A percentile compares a stretch with the other conserved stretches of the same genome.
Conservation (phyloP, 176 grass and related monocot genomes). For the Miscanthus lutarioriparius region DNA sequence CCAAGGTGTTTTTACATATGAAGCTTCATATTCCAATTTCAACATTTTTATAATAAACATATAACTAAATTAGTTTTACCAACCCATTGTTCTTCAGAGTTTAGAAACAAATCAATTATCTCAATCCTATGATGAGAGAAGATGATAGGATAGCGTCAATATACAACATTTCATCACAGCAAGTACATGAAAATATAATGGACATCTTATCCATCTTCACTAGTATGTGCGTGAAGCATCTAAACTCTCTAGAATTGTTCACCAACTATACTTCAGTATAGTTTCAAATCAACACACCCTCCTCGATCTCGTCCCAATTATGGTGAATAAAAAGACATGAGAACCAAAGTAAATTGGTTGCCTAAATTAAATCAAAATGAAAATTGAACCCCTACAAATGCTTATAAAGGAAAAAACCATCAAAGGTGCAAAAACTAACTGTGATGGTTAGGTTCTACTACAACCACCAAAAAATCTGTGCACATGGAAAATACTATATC, state of each 20-base stretch:
- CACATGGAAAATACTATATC: background rate
- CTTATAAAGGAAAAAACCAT: background rate
- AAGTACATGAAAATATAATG: background rate
- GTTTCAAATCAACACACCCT: background rate
- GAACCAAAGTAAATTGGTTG: background rate
- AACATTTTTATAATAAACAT: background rate
- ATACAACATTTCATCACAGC: background rate
- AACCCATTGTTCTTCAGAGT: background rate
- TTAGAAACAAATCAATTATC: background rate
- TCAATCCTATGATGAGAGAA: background rate
- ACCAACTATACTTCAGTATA: background rate
- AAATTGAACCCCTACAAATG: background rate
- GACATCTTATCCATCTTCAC: background rate
- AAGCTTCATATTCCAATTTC: background rate
- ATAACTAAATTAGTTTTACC: background rate
- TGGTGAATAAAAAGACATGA: background rate
- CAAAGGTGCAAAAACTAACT: background rate
- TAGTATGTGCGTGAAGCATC: background rate
- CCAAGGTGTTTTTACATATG: background rate
- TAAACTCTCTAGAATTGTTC: constrained; percentile 1
- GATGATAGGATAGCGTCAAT: background rate
- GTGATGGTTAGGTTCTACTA: background rate
- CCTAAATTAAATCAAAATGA: background rate
- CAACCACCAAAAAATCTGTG: background rate
- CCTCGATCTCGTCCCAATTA: background rate